Conservation (phyloP, 176 grass and related monocot genomes). For the Thinopyrum elongatum region DNA sequence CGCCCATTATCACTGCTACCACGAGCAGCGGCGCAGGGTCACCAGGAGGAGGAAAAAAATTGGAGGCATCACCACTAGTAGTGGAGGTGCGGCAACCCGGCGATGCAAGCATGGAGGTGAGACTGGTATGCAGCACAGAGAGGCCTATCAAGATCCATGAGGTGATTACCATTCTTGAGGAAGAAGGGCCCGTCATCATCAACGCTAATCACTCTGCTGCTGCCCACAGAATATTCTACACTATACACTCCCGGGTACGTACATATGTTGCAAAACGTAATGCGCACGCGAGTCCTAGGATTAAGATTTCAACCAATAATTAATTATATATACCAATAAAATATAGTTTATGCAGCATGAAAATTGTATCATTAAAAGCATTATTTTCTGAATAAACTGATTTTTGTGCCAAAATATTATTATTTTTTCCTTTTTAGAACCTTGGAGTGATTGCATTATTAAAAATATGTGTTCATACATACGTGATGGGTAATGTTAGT, state of each 20-base stretch:
- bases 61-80: not conserved
- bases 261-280: not conserved
- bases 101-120: constrained; percentile 43
- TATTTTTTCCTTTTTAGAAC: not conserved
- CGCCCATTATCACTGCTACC: not conserved
- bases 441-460: not conserved
- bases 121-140: constrained; percentile 27
- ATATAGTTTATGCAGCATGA: not conserved
- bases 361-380: not conserved
- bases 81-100: constrained; percentile 48
- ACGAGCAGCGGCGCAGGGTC: not conserved
- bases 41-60: not conserved
- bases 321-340: not conserved
- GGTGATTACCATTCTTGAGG: constrained; percentile 52
- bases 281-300: no score
- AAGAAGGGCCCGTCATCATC: constrained; percentile 64
- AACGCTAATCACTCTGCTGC: constrained; percentile 39
- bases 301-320: not conserved
- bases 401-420: not conserved
- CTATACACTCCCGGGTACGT: constrained; percentile 53
- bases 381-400: not conserved
- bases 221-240: constrained; percentile 41
- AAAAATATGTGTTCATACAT: not conserved
- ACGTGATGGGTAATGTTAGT: not conserved
- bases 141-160: constrained; percentile 48